Evolutionary conservation across 1,284 basidiomycete species (phyloP).

Genomic region (Cryptococcus jaspeensis): DNA sequence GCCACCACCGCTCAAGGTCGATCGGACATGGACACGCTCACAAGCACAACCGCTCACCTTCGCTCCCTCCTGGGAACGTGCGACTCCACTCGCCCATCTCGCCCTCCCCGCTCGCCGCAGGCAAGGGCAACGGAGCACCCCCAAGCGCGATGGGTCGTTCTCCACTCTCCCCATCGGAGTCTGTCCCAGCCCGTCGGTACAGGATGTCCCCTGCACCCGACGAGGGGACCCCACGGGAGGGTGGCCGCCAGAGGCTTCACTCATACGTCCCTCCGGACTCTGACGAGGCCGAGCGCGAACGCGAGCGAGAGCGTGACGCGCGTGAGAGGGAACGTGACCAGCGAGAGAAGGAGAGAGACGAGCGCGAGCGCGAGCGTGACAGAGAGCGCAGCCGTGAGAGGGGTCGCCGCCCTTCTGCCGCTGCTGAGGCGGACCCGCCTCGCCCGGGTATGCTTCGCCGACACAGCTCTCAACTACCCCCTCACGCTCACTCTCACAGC

Average conservation of each 20-base stretch:
- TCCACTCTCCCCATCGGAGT: slow-evolving; percentile 6
- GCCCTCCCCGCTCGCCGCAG: slow-evolving; percentile 14
- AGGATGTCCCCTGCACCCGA: slow-evolving; percentile 11
- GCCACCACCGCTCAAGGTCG: slow-evolving; percentile 15
- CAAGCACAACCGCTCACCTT: slow-evolving; percentile 7
- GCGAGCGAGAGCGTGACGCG: not conserved
- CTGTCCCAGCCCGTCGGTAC: not conserved
- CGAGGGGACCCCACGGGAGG: not conserved
- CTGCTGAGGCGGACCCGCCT: slow-evolving; percentile 2
- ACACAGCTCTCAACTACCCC: not conserved
- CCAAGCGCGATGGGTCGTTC: not conserved
- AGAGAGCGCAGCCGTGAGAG: not conserved
- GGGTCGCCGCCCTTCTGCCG: not conserved
- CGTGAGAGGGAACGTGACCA: not conserved
- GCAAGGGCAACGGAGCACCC: not conserved
- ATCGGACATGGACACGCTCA: slow-evolving; percentile 3
- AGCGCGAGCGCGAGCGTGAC: not conserved
- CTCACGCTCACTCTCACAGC: not conserved
- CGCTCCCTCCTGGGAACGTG: slow-evolving; percentile 1
- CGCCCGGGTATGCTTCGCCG: not conserved
- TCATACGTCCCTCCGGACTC: slow-evolving; percentile 1
- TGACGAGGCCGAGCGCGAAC: not conserved
- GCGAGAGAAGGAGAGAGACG: not conserved
- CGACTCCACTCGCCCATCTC: slow-evolving; percentile 16
- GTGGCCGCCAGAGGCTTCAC: slow-evolving; percentile 1